Conservation (phyloP, 2,329 filamentous ascomycete species). For the Corynespora cassiicola region DNA sequence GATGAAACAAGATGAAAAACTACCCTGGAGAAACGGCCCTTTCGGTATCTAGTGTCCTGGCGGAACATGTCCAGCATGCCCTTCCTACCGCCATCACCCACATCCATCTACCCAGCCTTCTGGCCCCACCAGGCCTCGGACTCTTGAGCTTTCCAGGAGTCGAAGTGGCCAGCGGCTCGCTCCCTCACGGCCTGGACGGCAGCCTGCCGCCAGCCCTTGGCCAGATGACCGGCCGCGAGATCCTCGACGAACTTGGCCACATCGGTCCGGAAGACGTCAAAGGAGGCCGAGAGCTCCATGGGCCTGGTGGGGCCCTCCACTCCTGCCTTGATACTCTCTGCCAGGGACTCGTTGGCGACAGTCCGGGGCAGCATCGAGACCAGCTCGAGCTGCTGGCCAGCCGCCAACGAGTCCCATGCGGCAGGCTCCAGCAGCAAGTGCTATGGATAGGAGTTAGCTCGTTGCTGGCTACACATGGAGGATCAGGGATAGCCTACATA, state of each 20-base stretch:
- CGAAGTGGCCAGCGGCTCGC: conserved; percentile 61
- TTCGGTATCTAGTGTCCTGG: too few relatives aligned
- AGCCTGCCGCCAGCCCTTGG: conserved; percentile 63
- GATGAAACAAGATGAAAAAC: too few relatives aligned
- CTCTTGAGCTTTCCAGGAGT: conserved; percentile 61
- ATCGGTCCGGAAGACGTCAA: conserved; percentile 58
- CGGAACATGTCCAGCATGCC: too few relatives aligned
- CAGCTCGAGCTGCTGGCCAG: conserved; percentile 25
- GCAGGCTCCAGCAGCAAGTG: conserved; percentile 38
- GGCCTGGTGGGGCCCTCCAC: conserved; percentile 23
- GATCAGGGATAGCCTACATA: conserved; percentile 20
- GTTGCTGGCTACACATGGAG: conserved; percentile 4
- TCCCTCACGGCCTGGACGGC: conserved; percentile 61
- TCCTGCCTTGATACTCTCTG: conserved; percentile 19
- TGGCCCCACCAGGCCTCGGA: conserved; percentile 66
- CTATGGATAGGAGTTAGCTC: too few relatives aligned
- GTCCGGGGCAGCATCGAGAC: conserved; percentile 31
- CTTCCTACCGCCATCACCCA: too few relatives aligned
- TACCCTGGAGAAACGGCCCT: too few relatives aligned
- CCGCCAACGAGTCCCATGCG: conserved; percentile 36
- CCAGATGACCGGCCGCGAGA: conserved; percentile 61
- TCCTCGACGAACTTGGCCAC: conserved; percentile 64
- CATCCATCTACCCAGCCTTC: too few relatives aligned
- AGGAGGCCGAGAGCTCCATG: conserved; percentile 33
- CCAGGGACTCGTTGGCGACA: conserved; percentile 18